A percentile compares a stretch with the other conserved stretches of the same genome.
phyloP scores from a whole-genome alignment of 495 filamentous ascomycete genomes.

The Choiromyces venosus region DNA sequence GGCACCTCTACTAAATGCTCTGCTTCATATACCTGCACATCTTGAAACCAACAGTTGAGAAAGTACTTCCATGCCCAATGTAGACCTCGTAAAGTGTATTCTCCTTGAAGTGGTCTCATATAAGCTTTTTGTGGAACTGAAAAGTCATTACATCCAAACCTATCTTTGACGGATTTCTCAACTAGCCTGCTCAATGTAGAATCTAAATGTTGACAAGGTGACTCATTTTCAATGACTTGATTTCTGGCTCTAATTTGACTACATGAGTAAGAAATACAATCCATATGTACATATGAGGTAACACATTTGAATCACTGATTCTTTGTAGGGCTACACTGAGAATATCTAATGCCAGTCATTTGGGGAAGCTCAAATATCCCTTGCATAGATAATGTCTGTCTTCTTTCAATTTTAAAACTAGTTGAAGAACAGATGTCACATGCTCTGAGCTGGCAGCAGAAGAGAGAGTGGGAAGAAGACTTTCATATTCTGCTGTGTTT shows the following conservation, averaged over 20 bases:
- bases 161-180: slow-evolving; percentile 43
- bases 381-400: slow-evolving; percentile 13
- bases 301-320: slow-evolving; percentile 57
- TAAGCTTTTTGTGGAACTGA: slow-evolving; percentile 50
- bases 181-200: slow-evolving; percentile 61
- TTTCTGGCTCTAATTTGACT: slow-evolving; percentile 49
- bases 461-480: slow-evolving; percentile 32
- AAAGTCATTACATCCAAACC: slow-evolving; percentile 52
- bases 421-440: slow-evolving; percentile 26
- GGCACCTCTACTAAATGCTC: slow-evolving; percentile 65
- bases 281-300: slow-evolving; percentile 62
- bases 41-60: slow-evolving; percentile 62
- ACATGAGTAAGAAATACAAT: slow-evolving; percentile 66
- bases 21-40: slow-evolving; percentile 66
- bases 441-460: slow-evolving; percentile 32
- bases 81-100: slow-evolving; percentile 72
- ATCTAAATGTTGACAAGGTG: slow-evolving; percentile 63
- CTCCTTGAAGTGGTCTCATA: slow-evolving; percentile 67
- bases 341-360: slow-evolving; percentile 33
- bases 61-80: slow-evolving; percentile 65
- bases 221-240: slow-evolving; percentile 53
- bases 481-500: slow-evolving; percentile 27
- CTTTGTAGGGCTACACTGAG: too few relatives aligned
- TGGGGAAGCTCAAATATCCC: slow-evolving; percentile 19
- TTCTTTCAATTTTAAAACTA: slow-evolving; percentile 10